Conservation (phyloP, 1,139 yeast genomes). For the Kodamaea sp. region DNA sequence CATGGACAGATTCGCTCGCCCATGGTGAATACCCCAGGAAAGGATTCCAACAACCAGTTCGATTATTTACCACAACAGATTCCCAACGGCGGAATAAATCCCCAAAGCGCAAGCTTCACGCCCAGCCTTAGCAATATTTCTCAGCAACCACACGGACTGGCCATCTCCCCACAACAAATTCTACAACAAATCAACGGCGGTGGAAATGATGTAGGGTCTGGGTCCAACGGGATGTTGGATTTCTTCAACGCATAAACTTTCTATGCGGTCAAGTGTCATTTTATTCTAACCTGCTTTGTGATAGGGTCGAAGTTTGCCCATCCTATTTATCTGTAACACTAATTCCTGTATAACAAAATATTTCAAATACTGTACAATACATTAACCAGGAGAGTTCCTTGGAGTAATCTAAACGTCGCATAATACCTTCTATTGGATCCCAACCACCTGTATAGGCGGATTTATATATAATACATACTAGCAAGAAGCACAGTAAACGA, state of each 20-base stretch:
- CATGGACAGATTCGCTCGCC: constrained; percentile 8
- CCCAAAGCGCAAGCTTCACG: constrained; percentile 7
- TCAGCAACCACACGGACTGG: constrained; percentile 12
- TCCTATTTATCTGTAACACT: constrained; percentile 3
- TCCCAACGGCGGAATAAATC: constrained; percentile 5
- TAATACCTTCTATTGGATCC: too few relatives aligned
- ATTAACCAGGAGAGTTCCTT: too few relatives aligned
- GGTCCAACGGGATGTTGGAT: constrained; percentile 18
- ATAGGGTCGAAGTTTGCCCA: too few relatives aligned
- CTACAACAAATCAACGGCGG: constrained; percentile 31
- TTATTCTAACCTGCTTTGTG: too few relatives aligned
- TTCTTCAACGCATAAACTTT: constrained; percentile 14
- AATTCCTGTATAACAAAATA: too few relatives aligned
- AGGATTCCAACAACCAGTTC: constrained; percentile 19
- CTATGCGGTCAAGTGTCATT: too few relatives aligned
- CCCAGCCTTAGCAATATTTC: constrained; percentile 6
- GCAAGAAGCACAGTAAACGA: too few relatives aligned
- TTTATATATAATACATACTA: too few relatives aligned
- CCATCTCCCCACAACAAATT: constrained; percentile 44
- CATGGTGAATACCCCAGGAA: constrained; percentile 29
- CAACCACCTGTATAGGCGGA: too few relatives aligned
- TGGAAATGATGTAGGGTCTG: constrained; percentile 10
- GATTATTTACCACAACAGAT: constrained; percentile 4
- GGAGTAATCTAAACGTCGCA: too few relatives aligned
- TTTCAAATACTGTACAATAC: too few relatives aligned